phyloP scores from a whole-genome alignment of 1,284 basidiomycete species.

The Puccinia polysora region DNA sequence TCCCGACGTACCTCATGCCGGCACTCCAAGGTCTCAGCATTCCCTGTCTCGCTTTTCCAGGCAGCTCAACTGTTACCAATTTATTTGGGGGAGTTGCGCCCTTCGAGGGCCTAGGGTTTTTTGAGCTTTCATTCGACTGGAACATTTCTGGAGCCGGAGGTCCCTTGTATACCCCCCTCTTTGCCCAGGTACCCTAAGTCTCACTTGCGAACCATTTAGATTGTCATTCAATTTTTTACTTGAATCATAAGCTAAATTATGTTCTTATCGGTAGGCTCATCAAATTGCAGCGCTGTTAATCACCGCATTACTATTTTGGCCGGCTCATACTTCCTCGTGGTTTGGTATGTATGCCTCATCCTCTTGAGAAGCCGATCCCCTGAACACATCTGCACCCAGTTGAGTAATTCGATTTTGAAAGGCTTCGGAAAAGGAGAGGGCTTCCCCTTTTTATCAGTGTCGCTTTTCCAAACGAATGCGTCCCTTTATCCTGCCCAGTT shows the following conservation, averaged over 20 bases:
- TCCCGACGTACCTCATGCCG: constrained; percentile 27
- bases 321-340: constrained; percentile 22
- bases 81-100: constrained; percentile 23
- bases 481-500: constrained; percentile 10
- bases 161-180: not conserved
- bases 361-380: too few species aligned
- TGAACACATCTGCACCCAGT: not conserved
- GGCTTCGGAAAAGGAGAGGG: constrained; percentile 2
- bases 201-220: too few species aligned
- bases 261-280: not conserved
- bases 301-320: constrained; percentile 25
- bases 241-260: not conserved
- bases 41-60: constrained; percentile 15
- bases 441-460: constrained; percentile 30
- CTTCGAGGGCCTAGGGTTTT: constrained; percentile 31
- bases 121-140: constrained; percentile 26
- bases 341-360: not conserved
- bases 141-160: constrained; percentile 13
- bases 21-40: constrained; percentile 16
- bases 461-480: constrained; percentile 16
- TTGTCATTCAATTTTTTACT: not conserved
- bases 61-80: constrained; percentile 7
- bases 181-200: constrained; percentile 6
- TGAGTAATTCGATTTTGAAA: not conserved
- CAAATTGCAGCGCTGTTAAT: constrained; percentile 1